These are phyloP conservation scores for Gossypium trilobum DNA, from an alignment of 441 rosid species.

Conservation along the genomic window DNA sequence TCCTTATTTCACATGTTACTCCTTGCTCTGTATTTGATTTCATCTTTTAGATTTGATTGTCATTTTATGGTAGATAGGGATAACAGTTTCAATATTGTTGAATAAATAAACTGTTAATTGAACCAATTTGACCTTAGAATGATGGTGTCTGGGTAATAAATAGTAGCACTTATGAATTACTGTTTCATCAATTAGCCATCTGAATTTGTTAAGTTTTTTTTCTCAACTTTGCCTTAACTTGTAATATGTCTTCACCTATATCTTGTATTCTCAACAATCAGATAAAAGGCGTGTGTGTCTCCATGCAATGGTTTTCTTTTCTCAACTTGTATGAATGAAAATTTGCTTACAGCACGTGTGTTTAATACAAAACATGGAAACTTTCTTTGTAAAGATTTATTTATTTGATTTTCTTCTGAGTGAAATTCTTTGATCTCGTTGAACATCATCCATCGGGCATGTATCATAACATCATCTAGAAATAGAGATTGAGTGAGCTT, in stretches of 20 bases:
- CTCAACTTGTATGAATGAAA: not conserved
- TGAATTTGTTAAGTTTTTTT: not conserved
- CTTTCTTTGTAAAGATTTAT: not conserved
- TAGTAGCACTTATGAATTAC: not conserved
- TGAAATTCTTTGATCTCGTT: not conserved
- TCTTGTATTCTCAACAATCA: not conserved
- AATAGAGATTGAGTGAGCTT: not conserved
- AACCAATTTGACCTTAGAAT: not conserved
- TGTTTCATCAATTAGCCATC: not conserved
- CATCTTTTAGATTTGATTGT: not conserved
- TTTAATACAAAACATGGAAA: not conserved
- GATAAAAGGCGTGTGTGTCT: not conserved
- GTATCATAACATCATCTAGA: not conserved
- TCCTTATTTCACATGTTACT: not conserved
- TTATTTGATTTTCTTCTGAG: not conserved
- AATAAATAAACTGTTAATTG: not conserved
- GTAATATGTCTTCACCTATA: not conserved
- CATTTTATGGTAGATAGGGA: not conserved
- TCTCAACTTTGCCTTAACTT: not conserved
- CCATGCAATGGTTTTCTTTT: not conserved
- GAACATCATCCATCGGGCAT: not conserved
- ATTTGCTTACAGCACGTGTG: not conserved
- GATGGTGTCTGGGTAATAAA: not conserved
- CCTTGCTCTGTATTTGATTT: not conserved
- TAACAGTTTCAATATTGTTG: not conserved